Conservation (phyloP, 179 eudicot species). For the Amaranthus tricolor region DNA sequence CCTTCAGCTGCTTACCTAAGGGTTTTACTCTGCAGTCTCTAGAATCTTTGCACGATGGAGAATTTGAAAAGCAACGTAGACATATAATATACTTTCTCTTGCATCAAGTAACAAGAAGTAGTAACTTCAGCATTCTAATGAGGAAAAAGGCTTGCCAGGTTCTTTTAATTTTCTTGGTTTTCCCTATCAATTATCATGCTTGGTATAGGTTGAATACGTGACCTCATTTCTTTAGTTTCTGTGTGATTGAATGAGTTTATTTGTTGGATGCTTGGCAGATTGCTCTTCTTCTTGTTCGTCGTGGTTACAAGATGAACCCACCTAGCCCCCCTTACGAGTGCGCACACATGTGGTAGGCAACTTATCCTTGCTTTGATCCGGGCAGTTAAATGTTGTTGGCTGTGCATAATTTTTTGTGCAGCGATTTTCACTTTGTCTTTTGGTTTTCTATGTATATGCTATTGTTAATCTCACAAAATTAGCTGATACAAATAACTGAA, state of each 20-base stretch:
- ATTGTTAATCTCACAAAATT: not conserved
- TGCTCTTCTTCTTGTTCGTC: slow-evolving; percentile 80
- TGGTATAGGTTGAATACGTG: slow-evolving; percentile 5
- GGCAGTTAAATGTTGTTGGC: slow-evolving; percentile 5
- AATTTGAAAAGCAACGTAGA: slow-evolving; percentile 93
- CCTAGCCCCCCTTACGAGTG: slow-evolving; percentile 97
- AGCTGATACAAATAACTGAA: not conserved
- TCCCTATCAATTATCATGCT: not conserved
- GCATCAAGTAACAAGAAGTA: slow-evolving; percentile 96
- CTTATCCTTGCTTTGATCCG: slow-evolving; percentile 4
- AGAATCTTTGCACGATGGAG: slow-evolving; percentile 97
- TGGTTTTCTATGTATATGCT: not conserved
- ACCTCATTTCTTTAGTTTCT: not conserved
- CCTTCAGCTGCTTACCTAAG: slow-evolving; percentile 4
- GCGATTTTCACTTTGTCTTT: not conserved
- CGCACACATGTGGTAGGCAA: slow-evolving; percentile 90
- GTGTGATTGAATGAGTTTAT: slow-evolving; percentile 13
- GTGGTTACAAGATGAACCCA: slow-evolving; percentile 94
- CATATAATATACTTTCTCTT: slow-evolving; percentile 82
- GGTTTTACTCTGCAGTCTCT: slow-evolving; percentile 56
- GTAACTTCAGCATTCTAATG: slow-evolving; percentile 91
- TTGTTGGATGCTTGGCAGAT: slow-evolving; percentile 51
- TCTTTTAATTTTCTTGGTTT: not conserved
- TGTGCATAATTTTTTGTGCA: slow-evolving; percentile 5
- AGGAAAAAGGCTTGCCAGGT: slow-evolving; percentile 99